Evolutionary conservation across 2,329 filamentous ascomycete species (phyloP), one percentile per base, ranked within the genome.

Genomic region (Talaromyces sp.): DNA sequence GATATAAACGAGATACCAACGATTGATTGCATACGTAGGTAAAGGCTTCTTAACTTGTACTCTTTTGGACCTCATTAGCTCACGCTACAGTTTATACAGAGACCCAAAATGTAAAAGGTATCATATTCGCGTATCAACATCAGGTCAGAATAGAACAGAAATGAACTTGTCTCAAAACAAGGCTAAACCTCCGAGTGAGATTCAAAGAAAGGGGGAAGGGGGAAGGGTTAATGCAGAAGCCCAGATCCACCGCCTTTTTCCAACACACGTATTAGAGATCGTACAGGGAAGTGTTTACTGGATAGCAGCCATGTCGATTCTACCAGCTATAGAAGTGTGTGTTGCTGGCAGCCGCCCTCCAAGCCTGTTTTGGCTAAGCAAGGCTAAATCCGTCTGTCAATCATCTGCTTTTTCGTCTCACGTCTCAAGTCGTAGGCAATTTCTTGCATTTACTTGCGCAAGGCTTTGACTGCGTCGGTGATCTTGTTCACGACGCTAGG

Each of bases 401-500:
- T 52, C 14, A 12, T 33, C 50, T 23, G n/a, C 18, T 54, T 35
- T 33, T 35, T 54, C 28, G 11, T 37, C 18, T 35, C 31, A 2
- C 9, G 16, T 54, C 11, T 54, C 18, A 18, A n/a, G 28, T 35
- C 12, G 28, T 57, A 16, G 4, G 23, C 1, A 42, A 25, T 56
- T 7, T 7, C 21, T 28, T 25, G 16, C n/a, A 18, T 25, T 50
- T 57, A 79, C 69, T 76, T 76, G 65, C 75, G 75, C 39, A 76
- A 71, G 56, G 72, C 69, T 61, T 93, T 89, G 60, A 97, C 93
- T 54, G 83, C 86, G 66, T 85, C 79, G 75, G 98, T 96, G 73
- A 99, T 97, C 81, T 88, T 93, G 55, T 89, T 87, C 28, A 99
- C 93, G 25, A 98, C 88, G 64, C 82, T 86, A 54, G 95, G 95